A percentile compares a stretch with the other conserved stretches of the same genome.
Evolutionary conservation across 805 yeast species (phyloP).

Genomic region (Suhomyces kilbournensis): DNA sequence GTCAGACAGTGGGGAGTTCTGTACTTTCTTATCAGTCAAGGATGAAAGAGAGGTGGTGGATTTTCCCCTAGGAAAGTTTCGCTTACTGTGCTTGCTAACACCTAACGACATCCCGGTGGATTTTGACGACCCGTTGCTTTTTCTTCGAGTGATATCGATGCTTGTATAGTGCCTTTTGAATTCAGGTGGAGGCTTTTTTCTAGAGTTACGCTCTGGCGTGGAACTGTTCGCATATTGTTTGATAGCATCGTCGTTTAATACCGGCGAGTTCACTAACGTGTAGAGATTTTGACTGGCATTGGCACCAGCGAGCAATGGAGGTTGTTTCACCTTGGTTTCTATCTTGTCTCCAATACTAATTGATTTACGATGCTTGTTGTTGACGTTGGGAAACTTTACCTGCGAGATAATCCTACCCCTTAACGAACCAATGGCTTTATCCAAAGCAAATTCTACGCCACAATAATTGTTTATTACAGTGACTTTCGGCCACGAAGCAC

Average conservation of each 20-base stretch:
- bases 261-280: conserved; percentile 23
- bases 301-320: neutral
- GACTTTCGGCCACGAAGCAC: conserved; percentile 92
- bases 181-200: conserved; percentile 14
- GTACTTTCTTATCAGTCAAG: neutral
- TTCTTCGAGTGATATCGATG: conserved; percentile 2
- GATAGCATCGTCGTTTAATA: conserved; percentile 10
- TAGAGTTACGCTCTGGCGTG: neutral
- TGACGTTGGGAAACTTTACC: conserved; percentile 7
- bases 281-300: conserved; percentile 4
- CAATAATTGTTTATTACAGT: conserved; percentile 86
- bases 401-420: conserved; percentile 56
- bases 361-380: conserved; percentile 2
- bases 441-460: conserved; percentile 83
- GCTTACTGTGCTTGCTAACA: conserved; percentile 10
- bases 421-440: conserved; percentile 67
- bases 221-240: conserved; percentile 4
- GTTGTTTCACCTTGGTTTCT: neutral
- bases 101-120: conserved; percentile 4
- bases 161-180: conserved; percentile 25
- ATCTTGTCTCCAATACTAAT: neutral
- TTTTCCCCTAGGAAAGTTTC: conserved; percentile 13
- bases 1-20: conserved; percentile 7
- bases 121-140: neutral
- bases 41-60: conserved; percentile 20